Conservation (phyloP, 208 protist genomes). For the Tetramitus jugosus region DNA sequence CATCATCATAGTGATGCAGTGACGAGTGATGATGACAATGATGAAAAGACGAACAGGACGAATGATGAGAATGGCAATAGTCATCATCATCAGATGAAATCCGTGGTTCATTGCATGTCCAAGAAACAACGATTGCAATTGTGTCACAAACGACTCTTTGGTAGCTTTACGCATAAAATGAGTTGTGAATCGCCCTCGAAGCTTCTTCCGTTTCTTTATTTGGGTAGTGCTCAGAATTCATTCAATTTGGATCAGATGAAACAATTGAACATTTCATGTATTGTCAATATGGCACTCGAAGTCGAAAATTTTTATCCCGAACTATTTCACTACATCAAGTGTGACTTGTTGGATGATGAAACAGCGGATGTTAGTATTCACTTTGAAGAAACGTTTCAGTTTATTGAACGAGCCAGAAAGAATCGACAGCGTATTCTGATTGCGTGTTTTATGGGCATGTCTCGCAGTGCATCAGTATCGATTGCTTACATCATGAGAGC, state of each 20-base stretch:
- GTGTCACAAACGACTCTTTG: not conserved
- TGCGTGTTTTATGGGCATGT: conserved; percentile 73
- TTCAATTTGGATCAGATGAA: not conserved
- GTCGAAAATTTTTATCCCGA: not conserved
- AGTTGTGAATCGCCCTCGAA: not conserved
- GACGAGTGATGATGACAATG: not conserved
- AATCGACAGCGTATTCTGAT: conserved; percentile 37
- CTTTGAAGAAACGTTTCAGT: conserved; percentile 8
- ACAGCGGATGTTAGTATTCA: not conserved
- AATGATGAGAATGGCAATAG: too few relatives aligned
- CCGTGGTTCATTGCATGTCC: too few relatives aligned
- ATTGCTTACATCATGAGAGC: conserved; percentile 70
- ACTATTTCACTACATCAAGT: not conserved
- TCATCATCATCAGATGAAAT: too few relatives aligned
- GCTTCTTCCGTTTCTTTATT: not conserved
- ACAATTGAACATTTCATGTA: not conserved
- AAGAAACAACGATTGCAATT: not conserved
- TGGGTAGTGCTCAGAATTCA: conserved; percentile 3
- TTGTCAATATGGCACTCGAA: not conserved
- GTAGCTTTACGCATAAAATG: not conserved
- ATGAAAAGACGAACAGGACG: too few relatives aligned
- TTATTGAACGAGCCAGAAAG: not conserved
- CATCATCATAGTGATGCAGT: not conserved
- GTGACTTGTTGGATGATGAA: not conserved
- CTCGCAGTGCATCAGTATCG: conserved; percentile 62